These are phyloP conservation scores for Conticribra guillardii DNA, from an alignment of 108 stramenopile species.

Conservation along the genomic window DNA sequence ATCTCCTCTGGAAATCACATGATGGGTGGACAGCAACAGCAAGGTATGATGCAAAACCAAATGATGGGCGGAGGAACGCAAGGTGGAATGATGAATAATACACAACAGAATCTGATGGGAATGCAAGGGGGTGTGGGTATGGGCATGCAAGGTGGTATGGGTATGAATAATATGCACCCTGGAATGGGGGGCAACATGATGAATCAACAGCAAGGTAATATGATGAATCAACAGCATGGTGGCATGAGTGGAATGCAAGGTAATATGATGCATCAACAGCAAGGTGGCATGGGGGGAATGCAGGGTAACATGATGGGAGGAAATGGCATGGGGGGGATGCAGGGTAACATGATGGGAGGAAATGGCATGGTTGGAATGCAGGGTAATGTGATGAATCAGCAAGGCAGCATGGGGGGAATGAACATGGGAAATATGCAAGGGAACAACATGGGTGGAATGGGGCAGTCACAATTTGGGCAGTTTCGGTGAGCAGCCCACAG, in stretches of 20 bases:
- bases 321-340: slow-evolving; percentile 19
- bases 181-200: slow-evolving; percentile 17
- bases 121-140: slow-evolving; percentile 32
- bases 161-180: slow-evolving; percentile 37
- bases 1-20: slow-evolving; percentile 39
- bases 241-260: slow-evolving; percentile 12
- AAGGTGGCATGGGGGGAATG: slow-evolving; percentile 17
- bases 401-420: slow-evolving; percentile 9
- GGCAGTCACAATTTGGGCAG: slow-evolving; percentile 21
- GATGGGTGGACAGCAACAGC: slow-evolving; percentile 33
- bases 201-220: slow-evolving; percentile 6
- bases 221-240: background rate
- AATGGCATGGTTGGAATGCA: slow-evolving; percentile 19
- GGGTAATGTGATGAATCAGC: slow-evolving; percentile 15
- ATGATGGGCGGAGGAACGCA: slow-evolving; percentile 24
- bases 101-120: slow-evolving; percentile 1
- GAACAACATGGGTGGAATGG: background rate
- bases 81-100: slow-evolving; percentile 18
- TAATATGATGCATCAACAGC: slow-evolving; percentile 18
- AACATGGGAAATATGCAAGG: slow-evolving; percentile 12
- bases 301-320: slow-evolving; percentile 29
- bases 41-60: slow-evolving; percentile 48
- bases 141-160: slow-evolving; percentile 48
- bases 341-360: slow-evolving; percentile 28
- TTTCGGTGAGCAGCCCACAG: too few species aligned